phyloP scores from a whole-genome alignment of 176 grass and related monocot genomes.

The bread wheat (Triticum aestivum) region IWGSC_CS_RefSeq_v2.1 NC_057807.1:414466308-414466807 shows the following conservation, averaged over 20 bases:
- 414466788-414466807: not conserved
- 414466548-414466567: not conserved
- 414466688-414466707: slow-evolving; percentile 24
- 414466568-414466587: not conserved
- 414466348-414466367: no score
- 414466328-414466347: no score
- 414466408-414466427: no score
- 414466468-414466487: no score
- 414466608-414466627: not conserved
- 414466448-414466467: no score
- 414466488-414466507: no score
- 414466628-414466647: not conserved
- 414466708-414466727: not conserved
- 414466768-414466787: not conserved
- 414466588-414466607: not conserved
- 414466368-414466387: not conserved
- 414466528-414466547: no score
- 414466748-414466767: not conserved
- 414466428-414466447: no score
- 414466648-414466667: not conserved
- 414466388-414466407: no score
- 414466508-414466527: no score
- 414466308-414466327: no score
- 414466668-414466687: not conserved
- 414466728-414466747: not conserved